A percentile compares a stretch with the other conserved stretches of the same genome.
Evolutionary conservation across 805 yeast species (phyloP).

Genomic region (Saturnispora saitoi): DNA sequence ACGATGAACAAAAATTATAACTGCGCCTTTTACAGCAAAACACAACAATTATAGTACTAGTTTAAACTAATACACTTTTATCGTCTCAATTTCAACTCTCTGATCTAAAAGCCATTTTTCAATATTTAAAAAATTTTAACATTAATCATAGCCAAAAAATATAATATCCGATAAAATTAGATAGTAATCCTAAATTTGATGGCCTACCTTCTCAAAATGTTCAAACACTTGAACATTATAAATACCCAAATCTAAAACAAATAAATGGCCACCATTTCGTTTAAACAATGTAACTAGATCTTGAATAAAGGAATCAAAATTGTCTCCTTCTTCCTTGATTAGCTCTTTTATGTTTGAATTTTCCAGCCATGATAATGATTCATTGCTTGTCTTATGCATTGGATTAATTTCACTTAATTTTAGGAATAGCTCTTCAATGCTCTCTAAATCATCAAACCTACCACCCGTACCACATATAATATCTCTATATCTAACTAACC

Average conservation of each 20-base stretch:
- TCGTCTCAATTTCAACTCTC: no score
- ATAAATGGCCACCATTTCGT: conserved; percentile 51
- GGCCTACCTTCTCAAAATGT: conserved; percentile 27
- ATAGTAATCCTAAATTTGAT: background rate
- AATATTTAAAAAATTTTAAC: no score
- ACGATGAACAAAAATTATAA: no score
- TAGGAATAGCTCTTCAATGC: conserved; percentile 32
- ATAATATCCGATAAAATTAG: background rate
- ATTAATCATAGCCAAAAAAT: background rate
- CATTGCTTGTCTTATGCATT: conserved; percentile 15
- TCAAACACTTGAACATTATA: conserved; percentile 43
- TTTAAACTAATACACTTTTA: no score
- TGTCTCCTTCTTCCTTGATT: conserved; percentile 7
- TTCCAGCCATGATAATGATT: conserved; percentile 25
- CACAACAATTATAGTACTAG: no score
- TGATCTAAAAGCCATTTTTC: no score
- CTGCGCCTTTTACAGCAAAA: no score
- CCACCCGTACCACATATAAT: conserved; percentile 22
- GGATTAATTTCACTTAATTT: conserved; percentile 31
- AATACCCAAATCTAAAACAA: conserved; percentile 47
- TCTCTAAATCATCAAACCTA: conserved; percentile 31
- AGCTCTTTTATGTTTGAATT: conserved; percentile 22
- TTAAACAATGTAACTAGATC: conserved; percentile 36
- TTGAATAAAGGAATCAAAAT: conserved; percentile 29
- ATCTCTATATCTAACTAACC: conserved; percentile 29